Conservation (phyloP, 305 asterid species). For the Fraxinus sp. region DNA sequence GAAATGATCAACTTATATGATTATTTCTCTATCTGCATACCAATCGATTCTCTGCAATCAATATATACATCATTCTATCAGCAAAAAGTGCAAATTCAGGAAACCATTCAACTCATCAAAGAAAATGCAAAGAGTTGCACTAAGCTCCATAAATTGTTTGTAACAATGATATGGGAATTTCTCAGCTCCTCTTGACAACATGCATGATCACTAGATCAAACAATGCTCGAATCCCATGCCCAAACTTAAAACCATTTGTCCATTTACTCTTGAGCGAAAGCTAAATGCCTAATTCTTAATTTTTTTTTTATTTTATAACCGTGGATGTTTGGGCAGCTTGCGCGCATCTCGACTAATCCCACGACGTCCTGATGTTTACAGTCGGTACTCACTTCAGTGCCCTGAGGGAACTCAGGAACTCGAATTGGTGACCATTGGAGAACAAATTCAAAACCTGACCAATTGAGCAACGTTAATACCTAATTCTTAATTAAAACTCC, state of each 20-base stretch:
- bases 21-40: slow-evolving; percentile 4
- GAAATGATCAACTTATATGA: background rate
- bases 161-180: background rate
- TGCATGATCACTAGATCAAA: background rate
- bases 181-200: background rate
- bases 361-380: too few species aligned
- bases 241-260: slow-evolving; percentile 4
- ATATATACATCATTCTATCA: slow-evolving; percentile 4
- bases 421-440: too few species aligned
- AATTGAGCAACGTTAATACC: too few species aligned
- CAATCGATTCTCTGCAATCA: background rate
- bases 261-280: slow-evolving; percentile 4
- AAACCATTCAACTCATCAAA: background rate
- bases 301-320: too few species aligned
- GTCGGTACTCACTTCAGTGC: too few species aligned
- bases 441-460: too few species aligned
- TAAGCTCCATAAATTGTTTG: slow-evolving; percentile 2
- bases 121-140: background rate
- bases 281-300: background rate
- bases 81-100: slow-evolving; percentile 7
- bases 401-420: too few species aligned
- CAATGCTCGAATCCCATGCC: background rate
- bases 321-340: too few species aligned
- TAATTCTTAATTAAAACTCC: background rate
- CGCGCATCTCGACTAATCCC: too few species aligned